Evolutionary conservation across 306 rosid species (phyloP).

Genomic region (Prunus persica): DNA sequence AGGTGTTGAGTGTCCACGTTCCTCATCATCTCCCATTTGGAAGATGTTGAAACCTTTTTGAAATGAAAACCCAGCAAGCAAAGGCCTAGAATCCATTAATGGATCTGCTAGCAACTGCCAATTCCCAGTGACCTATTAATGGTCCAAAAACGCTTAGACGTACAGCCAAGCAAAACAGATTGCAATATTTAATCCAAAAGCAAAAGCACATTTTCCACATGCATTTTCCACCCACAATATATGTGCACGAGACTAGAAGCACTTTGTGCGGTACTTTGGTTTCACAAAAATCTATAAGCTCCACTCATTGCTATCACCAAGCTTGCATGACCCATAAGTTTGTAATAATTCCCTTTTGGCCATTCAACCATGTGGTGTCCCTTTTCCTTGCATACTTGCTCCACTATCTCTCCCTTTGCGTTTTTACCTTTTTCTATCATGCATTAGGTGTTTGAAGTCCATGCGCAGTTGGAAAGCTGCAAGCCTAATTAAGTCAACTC

Average conservation of each 20-base stretch:
- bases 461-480: not conserved
- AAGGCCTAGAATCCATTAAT: not conserved
- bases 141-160: not conserved
- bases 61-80: not conserved
- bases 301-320: constrained; percentile 16
- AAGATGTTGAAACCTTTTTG: not conserved
- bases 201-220: constrained; percentile 20
- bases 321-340: constrained; percentile 6
- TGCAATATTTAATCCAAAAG: not conserved
- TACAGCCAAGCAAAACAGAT: not conserved
- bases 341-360: constrained; percentile 19
- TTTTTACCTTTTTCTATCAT: not conserved
- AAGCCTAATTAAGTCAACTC: not conserved
- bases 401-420: constrained; percentile 18
- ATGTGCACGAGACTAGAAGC: constrained; percentile 14
- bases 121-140: not conserved
- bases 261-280: constrained; percentile 14
- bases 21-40: not conserved
- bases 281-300: not conserved
- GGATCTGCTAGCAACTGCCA: not conserved
- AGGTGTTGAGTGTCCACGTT: not conserved
- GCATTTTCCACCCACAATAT: constrained; percentile 8
- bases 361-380: constrained; percentile 16
- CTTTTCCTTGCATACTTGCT: constrained; percentile 7
- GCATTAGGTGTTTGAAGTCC: not conserved